A percentile compares a stretch with the other conserved stretches of the same genome.
These are phyloP conservation scores for Pyrrhoderma noxium DNA, from an alignment of 1,284 basidiomycete species.

Conservation along the genomic window DNA sequence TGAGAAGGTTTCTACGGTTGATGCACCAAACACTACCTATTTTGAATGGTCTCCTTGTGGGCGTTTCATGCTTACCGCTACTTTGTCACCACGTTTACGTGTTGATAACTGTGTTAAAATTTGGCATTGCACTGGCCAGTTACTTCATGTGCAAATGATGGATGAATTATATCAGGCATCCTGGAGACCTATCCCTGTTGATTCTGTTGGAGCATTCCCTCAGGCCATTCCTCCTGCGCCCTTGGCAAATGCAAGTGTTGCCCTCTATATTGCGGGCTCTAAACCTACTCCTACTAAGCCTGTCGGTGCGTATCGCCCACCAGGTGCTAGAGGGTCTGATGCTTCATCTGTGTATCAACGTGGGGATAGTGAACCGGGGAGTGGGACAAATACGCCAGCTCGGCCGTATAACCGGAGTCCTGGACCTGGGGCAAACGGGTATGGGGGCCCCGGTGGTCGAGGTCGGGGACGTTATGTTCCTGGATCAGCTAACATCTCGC, in stretches of 20 bases:
- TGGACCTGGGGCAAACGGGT: slow-evolving; percentile 35
- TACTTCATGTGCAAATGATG: slow-evolving; percentile 70
- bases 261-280: slow-evolving; percentile 30
- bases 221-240: slow-evolving; percentile 71
- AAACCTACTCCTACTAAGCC: slow-evolving; percentile 52
- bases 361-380: slow-evolving; percentile 44
- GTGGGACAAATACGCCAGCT: slow-evolving; percentile 53
- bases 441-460: slow-evolving; percentile 21
- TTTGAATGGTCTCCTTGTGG: slow-evolving; percentile 97
- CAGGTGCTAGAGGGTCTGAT: slow-evolving; percentile 81
- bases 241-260: slow-evolving; percentile 54
- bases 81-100: slow-evolving; percentile 85
- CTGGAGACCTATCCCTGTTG: slow-evolving; percentile 74
- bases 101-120: slow-evolving; percentile 97
- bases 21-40: slow-evolving; percentile 87
- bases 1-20: slow-evolving; percentile 79
- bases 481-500: slow-evolving; percentile 49
- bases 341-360: slow-evolving; percentile 84
- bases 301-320: slow-evolving; percentile 83
- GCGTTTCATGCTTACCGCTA: slow-evolving; percentile 88
- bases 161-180: slow-evolving; percentile 86
- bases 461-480: slow-evolving; percentile 50
- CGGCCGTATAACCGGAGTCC: slow-evolving; percentile 54
- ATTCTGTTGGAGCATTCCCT: slow-evolving; percentile 67
- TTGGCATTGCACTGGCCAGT: slow-evolving; percentile 86